These are phyloP conservation scores for Pseudozyma tsukubaensis DNA, from an alignment of 1,284 basidiomycete genomes.

Conservation along the genomic window DNA sequence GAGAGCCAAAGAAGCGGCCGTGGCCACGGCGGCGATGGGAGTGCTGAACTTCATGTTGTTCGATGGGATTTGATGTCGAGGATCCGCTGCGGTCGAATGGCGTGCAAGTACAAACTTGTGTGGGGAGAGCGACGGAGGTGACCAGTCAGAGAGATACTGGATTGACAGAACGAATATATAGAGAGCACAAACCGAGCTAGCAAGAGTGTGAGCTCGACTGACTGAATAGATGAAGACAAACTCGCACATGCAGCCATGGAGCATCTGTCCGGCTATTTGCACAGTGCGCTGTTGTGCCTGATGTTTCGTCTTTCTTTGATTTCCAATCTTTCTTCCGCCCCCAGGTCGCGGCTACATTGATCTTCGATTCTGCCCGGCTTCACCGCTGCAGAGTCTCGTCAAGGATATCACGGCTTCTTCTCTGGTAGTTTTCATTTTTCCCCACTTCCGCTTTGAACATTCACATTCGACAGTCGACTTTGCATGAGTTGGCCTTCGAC, in stretches of 20 bases:
- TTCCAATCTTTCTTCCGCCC: too few relatives aligned
- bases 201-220: too few relatives aligned
- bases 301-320: not conserved
- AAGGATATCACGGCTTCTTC: slow-evolving; percentile 22
- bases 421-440: not conserved
- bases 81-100: too few relatives aligned
- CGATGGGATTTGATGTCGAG: slow-evolving; percentile 1
- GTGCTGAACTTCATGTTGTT: slow-evolving; percentile 43
- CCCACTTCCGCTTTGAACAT: slow-evolving; percentile 1
- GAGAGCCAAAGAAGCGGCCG: slow-evolving; percentile 36
- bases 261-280: slow-evolving; percentile 48
- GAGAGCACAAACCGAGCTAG: too few relatives aligned
- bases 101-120: not conserved
- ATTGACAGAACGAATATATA: too few relatives aligned
- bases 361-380: not conserved
- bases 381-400: not conserved
- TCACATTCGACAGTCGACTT: too few relatives aligned
- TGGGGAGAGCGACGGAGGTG: too few relatives aligned
- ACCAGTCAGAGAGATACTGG: too few relatives aligned
- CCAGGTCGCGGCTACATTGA: too few relatives aligned
- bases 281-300: not conserved
- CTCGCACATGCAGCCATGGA: not conserved
- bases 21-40: slow-evolving; percentile 33
- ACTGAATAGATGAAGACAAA: too few relatives aligned
- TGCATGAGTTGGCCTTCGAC: too few relatives aligned